Percentiles rank a stretch among this genome's conserved stretches.
Evolutionary conservation across 306 rosid genomes (phyloP).

Genomic region (peach (Prunus persica)): Prunus_persica_NCBIv2 NC_034013.1:18339001-18339500

Average conservation of each 20-base stretch:
- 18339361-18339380: constrained; percentile 32
- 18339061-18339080: constrained; percentile 20
- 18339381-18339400: constrained; percentile 18
- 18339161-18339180: constrained; percentile 8
- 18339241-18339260: constrained; percentile 25
- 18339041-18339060: not conserved
- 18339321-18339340: constrained; percentile 13
- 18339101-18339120: constrained; percentile 49
- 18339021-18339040: not conserved
- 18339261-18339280: constrained; percentile 22
- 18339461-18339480: constrained; percentile 4
- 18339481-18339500: constrained; percentile 11
- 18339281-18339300: constrained; percentile 51
- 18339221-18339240: constrained; percentile 43
- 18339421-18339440: constrained; percentile 40
- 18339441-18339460: constrained; percentile 51
- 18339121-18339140: constrained; percentile 35
- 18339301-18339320: constrained; percentile 63
- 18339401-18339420: constrained; percentile 48
- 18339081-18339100: constrained; percentile 43
- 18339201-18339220: constrained; percentile 27
- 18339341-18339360: constrained; percentile 21
- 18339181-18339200: constrained; percentile 30
- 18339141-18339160: constrained; percentile 31
- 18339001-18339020: not conserved